A percentile compares a stretch with the other conserved stretches of the same genome.
phyloP scores from a whole-genome alignment of 2,329 filamentous ascomycete genomes.

The Thielaviopsis musarum region DNA sequence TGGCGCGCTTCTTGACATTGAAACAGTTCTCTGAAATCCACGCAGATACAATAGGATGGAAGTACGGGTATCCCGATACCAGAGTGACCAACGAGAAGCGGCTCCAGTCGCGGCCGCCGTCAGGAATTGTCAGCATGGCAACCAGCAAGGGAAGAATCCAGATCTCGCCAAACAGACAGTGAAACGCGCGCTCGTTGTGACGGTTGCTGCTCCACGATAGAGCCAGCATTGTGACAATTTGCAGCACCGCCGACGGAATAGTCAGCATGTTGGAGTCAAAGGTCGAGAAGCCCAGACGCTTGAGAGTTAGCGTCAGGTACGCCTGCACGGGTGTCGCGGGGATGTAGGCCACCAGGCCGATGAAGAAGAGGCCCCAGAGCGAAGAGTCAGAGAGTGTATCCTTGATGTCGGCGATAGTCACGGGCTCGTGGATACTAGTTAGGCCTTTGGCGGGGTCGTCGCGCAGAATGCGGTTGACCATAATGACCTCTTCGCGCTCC shows the following conservation, averaged over 20 bases:
- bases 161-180: conserved; percentile 19
- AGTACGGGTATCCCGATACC: conserved; percentile 20
- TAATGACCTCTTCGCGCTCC: conserved; percentile 38
- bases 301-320: conserved; percentile 17
- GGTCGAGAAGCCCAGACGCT: conserved; percentile 20
- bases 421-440: conserved; percentile 37
- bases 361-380: conserved; percentile 35
- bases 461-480: conserved; percentile 36
- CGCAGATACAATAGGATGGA: conserved; percentile 30
- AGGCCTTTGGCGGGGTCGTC: conserved; percentile 39
- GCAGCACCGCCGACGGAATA: conserved; percentile 24
- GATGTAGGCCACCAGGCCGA: conserved; percentile 14
- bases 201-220: conserved; percentile 20
- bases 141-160: conserved; percentile 21
- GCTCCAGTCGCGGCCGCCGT: conserved; percentile 17
- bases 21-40: conserved; percentile 42
- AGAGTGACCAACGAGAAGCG: conserved; percentile 19
- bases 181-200: conserved; percentile 17
- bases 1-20: conserved; percentile 41
- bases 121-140: conserved; percentile 18
- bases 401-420: conserved; percentile 30
- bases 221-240: conserved; percentile 13
- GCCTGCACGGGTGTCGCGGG: conserved; percentile 15
- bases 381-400: conserved; percentile 34
- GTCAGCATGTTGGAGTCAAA: conserved; percentile 40